A percentile compares a stretch with the other conserved stretches of the same genome.
Evolutionary conservation across 768 basidiomycete species (phyloP).

Genomic region (Paxillus rubicundulus): DNA sequence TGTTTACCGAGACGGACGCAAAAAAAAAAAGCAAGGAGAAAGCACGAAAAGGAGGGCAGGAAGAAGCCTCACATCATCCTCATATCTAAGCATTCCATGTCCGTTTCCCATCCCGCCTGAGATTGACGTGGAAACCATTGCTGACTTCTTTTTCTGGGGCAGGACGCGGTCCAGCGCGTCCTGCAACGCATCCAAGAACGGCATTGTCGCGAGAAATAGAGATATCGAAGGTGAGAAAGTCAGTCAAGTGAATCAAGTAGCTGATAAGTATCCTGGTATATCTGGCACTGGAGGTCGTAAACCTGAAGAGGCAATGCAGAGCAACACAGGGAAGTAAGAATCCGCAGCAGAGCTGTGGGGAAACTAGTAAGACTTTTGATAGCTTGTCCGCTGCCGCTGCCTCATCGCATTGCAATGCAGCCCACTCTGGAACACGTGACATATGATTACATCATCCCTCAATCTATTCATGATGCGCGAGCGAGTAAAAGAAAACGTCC

Average conservation of each 20-base stretch:
- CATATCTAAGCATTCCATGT: conserved; percentile 57
- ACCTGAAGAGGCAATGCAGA: conserved; percentile 7
- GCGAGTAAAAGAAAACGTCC: no score
- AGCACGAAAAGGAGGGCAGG: not conserved
- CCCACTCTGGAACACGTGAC: conserved; percentile 20
- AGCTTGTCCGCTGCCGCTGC: no score
- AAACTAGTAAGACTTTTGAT: not conserved
- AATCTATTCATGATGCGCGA: no score
- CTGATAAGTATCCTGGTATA: conserved; percentile 3
- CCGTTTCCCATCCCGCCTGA: conserved; percentile 59
- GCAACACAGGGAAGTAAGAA: conserved; percentile 4
- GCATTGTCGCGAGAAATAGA: conserved; percentile 12
- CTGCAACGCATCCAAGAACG: conserved; percentile 29
- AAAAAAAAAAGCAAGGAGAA: conserved; percentile 17
- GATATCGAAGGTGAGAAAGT: not conserved
- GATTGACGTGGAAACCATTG: conserved; percentile 32
- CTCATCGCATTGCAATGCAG: not conserved
- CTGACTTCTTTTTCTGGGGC: conserved; percentile 17
- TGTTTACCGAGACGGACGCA: conserved; percentile 15
- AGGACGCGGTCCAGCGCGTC: conserved; percentile 31
- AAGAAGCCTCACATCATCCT: conserved; percentile 65
- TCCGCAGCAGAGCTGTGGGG: conserved; percentile 9
- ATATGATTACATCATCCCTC: conserved; percentile 19
- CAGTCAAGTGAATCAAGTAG: not conserved
- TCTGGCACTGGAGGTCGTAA: conserved; percentile 1